These are phyloP conservation scores for Amanita rimosa DNA, from an alignment of 768 basidiomycete species.

Conservation along the genomic window DNA sequence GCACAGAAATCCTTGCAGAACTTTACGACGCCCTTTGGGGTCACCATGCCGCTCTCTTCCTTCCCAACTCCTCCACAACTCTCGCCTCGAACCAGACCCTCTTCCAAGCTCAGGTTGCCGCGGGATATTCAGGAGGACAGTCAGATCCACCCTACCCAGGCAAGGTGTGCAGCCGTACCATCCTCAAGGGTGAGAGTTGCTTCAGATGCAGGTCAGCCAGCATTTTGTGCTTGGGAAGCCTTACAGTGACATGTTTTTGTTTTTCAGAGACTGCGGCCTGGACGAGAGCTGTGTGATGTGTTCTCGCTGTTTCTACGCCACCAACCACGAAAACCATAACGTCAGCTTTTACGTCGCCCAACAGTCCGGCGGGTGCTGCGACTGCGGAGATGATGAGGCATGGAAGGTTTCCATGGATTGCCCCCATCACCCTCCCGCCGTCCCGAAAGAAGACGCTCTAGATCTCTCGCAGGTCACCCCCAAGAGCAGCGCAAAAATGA, in stretches of 20 bases:
- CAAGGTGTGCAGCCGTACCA: conserved; percentile 72
- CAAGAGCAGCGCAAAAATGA: conserved; percentile 26
- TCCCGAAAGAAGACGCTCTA: conserved; percentile 16
- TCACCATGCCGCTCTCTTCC: conserved; percentile 57
- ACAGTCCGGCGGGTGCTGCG: conserved; percentile 89
- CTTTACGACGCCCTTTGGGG: conserved; percentile 82
- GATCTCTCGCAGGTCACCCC: conserved; percentile 23
- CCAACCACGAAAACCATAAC: conserved; percentile 81
- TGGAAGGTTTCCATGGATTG: conserved; percentile 66
- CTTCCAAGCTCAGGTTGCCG: conserved; percentile 55
- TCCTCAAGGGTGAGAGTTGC: conserved; percentile 85
- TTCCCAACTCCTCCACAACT: conserved; percentile 51
- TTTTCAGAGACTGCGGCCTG: conserved; percentile 72
- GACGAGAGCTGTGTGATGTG: conserved; percentile 90
- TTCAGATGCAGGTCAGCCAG: conserved; percentile 83
- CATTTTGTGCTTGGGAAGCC: neutral
- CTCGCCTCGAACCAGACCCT: conserved; percentile 54
- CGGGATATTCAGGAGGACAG: conserved; percentile 46
- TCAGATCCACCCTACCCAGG: conserved; percentile 55
- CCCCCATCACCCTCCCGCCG: conserved; percentile 61
- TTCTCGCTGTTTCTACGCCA: conserved; percentile 78
- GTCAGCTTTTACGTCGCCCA: conserved; percentile 90
- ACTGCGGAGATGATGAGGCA: conserved; percentile 87
- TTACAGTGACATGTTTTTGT: conserved; percentile 6
- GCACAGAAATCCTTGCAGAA: conserved; percentile 73